Evolutionary conservation across 2,329 filamentous ascomycete species (phyloP).

Genomic region (Huntiella moniliformis): DNA sequence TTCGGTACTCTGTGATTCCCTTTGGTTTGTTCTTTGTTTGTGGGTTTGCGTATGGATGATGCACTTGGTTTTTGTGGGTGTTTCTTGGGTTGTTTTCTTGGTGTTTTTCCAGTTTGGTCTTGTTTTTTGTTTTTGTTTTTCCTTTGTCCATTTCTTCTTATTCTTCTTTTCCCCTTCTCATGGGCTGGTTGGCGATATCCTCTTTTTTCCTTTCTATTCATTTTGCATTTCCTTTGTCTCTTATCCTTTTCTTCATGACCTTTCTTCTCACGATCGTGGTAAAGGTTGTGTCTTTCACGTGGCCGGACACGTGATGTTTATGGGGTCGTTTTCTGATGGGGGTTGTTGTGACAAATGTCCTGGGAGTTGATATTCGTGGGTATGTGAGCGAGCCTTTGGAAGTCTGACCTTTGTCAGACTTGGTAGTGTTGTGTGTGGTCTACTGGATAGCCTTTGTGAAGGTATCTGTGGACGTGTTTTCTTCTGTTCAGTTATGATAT

Average conservation of each 20-base stretch:
- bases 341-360: not conserved
- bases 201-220: slow-evolving; percentile 8
- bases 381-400: too few species aligned
- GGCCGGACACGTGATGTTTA: too few species aligned
- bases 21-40: not conserved
- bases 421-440: too few species aligned
- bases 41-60: not conserved
- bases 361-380: not conserved
- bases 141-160: slow-evolving; percentile 10
- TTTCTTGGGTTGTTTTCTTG: slow-evolving; percentile 1
- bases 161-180: not conserved
- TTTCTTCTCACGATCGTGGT: slow-evolving; percentile 1
- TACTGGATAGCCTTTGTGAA: too few species aligned
- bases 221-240: slow-evolving; percentile 3
- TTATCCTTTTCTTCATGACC: slow-evolving; percentile 1
- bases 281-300: not conserved
- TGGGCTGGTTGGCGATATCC: slow-evolving; percentile 5
- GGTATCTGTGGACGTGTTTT: too few species aligned
- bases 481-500: slow-evolving; percentile 1
- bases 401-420: too few species aligned
- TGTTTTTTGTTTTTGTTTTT: slow-evolving; percentile 14
- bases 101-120: not conserved
- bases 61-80: slow-evolving; percentile 4
- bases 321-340: too few species aligned
- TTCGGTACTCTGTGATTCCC: slow-evolving; percentile 3